A percentile compares a stretch with the other conserved stretches of the same genome.
phyloP scores from a whole-genome alignment of 345 rosid genomes.

The Pugionium dolabratum region DNA sequence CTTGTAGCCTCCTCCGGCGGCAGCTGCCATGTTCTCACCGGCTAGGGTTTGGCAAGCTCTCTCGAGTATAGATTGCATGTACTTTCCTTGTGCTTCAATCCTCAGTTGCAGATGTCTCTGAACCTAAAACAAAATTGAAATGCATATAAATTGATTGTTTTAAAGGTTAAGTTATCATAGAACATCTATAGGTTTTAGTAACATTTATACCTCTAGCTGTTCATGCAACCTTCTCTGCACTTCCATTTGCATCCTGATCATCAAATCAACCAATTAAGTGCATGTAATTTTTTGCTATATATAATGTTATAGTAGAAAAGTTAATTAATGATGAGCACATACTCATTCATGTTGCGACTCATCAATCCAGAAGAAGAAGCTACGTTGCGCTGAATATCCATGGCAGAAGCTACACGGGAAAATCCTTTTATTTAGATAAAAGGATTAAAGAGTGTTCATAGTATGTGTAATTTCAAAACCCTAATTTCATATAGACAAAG shows the following conservation, averaged over 20 bases:
- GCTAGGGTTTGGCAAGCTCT: slow-evolving; percentile 95
- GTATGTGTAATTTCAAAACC: slow-evolving; percentile 27
- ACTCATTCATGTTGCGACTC: slow-evolving; percentile 97
- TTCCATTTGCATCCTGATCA: slow-evolving; percentile 98
- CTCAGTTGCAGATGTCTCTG: slow-evolving; percentile 94
- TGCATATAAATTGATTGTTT: neutral
- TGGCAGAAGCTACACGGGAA: slow-evolving; percentile 53
- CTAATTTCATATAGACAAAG: slow-evolving; percentile 16
- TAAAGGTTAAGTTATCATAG: too few species aligned
- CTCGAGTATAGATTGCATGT: slow-evolving; percentile 94
- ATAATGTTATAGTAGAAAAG: neutral
- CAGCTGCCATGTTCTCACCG: slow-evolving; percentile 63
- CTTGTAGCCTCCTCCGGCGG: slow-evolving; percentile 48
- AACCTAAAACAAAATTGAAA: slow-evolving; percentile 48
- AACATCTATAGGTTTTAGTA: slow-evolving; percentile 1
- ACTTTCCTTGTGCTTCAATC: slow-evolving; percentile 99
- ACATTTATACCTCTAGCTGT: slow-evolving; percentile 76
- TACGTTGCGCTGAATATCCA: slow-evolving; percentile 84
- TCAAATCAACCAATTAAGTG: slow-evolving; percentile 41
- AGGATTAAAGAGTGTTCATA: neutral
- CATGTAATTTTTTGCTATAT: slow-evolving; percentile 37
- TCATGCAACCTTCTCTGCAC: slow-evolving; percentile 98
- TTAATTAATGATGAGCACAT: slow-evolving; percentile 7
- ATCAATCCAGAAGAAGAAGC: slow-evolving; percentile 87
- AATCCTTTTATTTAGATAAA: too few species aligned